phyloP scores from a whole-genome alignment of 768 basidiomycete genomes.

The Termitomyces sp. region DNA sequence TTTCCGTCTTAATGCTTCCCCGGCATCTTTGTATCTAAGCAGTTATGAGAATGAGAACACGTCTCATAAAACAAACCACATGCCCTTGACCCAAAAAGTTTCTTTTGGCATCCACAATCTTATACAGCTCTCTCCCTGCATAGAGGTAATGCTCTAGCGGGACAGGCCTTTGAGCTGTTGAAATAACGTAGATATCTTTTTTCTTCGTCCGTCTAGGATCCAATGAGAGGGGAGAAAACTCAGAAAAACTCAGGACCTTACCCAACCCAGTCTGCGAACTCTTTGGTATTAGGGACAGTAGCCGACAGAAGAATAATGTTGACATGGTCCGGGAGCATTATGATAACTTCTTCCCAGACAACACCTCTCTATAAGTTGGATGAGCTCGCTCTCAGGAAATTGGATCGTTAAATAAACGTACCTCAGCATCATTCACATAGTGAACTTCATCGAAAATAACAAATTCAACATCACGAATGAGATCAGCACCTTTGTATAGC shows the following conservation, averaged over 20 bases:
- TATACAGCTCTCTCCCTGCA: constrained; percentile 89
- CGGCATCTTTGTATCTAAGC: constrained; percentile 82
- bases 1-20: constrained; percentile 84
- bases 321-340: constrained; percentile 98
- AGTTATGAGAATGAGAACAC: neutral
- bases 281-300: constrained; percentile 96
- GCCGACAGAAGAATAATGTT: constrained; percentile 96
- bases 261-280: constrained; percentile 99
- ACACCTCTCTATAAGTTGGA: constrained; percentile 74
- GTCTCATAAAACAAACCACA: constrained; percentile 1
- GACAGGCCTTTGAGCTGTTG: constrained; percentile 92
- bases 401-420: constrained; percentile 28
- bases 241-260: constrained; percentile 33
- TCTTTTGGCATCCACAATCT: constrained; percentile 84
- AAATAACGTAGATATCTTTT: constrained; percentile 99
- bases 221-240: constrained; percentile 5
- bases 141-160: constrained; percentile 97
- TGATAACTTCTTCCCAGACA: constrained; percentile 99
- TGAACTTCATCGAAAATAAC: constrained; percentile 99
- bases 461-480: constrained; percentile 98
- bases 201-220: constrained; percentile 87
- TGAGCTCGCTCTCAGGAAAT: constrained; percentile 2
- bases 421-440: constrained; percentile 99
- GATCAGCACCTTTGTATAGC: constrained; percentile 98
- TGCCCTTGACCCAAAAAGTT: constrained; percentile 74